A percentile compares a stretch with the other conserved stretches of the same genome.
phyloP scores from a whole-genome alignment of 78 protist species.

The Mantamonas sphyraenae region DNA sequence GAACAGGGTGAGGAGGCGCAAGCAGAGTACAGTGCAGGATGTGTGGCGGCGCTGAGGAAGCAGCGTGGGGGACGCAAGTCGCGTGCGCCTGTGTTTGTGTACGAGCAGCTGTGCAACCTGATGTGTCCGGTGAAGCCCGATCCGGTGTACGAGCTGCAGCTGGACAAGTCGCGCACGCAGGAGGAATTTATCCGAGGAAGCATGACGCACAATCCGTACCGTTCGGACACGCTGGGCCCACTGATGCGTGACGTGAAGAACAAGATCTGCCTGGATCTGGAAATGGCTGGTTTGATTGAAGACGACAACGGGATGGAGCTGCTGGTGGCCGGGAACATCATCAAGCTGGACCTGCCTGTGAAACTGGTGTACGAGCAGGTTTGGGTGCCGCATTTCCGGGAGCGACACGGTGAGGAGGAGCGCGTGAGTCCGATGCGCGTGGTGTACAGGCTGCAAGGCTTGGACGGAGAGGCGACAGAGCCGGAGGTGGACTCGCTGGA shows the following conservation, averaged over 20 bases:
- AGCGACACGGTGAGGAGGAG: not conserved
- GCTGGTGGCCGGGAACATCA: slow-evolving; percentile 68
- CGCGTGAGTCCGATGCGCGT: slow-evolving; percentile 60
- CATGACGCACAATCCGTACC: slow-evolving; percentile 70
- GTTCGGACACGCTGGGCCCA: slow-evolving; percentile 35
- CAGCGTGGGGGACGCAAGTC: slow-evolving; percentile 24
- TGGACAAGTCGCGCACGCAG: slow-evolving; percentile 67
- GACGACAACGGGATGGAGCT: slow-evolving; percentile 88
- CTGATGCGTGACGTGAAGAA: slow-evolving; percentile 85
- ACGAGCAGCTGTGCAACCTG: slow-evolving; percentile 62
- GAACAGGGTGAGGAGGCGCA: slow-evolving; percentile 12
- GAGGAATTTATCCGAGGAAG: slow-evolving; percentile 88
- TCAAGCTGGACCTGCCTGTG: slow-evolving; percentile 75
- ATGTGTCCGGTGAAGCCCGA: slow-evolving; percentile 55
- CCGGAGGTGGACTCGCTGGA: slow-evolving; percentile 40
- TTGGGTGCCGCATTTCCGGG: slow-evolving; percentile 23
- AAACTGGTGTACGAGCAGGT: slow-evolving; percentile 67
- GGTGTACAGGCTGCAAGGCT: slow-evolving; percentile 69
- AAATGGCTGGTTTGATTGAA: slow-evolving; percentile 50
- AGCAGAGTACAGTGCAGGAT: slow-evolving; percentile 41
- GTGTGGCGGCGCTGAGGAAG: slow-evolving; percentile 32
- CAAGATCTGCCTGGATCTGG: slow-evolving; percentile 66
- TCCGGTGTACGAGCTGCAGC: slow-evolving; percentile 36
- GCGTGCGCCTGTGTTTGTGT: slow-evolving; percentile 51
- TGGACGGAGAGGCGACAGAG: slow-evolving; percentile 88